phyloP scores from a whole-genome alignment of 257 asterid species.

The Jacaranda copaia region DNA sequence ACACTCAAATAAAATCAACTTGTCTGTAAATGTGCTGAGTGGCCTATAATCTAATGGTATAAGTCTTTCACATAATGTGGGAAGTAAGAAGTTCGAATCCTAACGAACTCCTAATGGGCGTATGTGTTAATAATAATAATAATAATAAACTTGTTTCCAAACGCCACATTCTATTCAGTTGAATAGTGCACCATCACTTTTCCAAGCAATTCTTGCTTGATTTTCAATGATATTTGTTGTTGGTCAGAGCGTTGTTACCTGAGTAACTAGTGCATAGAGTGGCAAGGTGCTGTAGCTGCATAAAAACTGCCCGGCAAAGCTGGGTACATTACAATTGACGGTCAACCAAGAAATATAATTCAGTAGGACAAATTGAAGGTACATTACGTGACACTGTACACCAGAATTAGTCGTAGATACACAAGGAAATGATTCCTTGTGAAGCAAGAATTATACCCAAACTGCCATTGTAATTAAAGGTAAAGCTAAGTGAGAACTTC shows the following conservation, averaged over 20 bases:
- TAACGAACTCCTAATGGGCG: too few species aligned
- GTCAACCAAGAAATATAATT: background rate
- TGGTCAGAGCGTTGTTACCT: constrained; percentile 43
- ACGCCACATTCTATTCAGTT: too few species aligned
- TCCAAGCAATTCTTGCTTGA: constrained; percentile 13
- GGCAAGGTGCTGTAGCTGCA: constrained; percentile 88
- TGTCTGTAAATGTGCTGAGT: too few species aligned
- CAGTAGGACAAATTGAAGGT: background rate
- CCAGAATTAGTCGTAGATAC: constrained; percentile 66
- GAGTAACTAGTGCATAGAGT: constrained; percentile 69
- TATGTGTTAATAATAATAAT: too few species aligned
- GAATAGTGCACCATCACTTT: too few species aligned
- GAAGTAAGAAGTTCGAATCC: too few species aligned
- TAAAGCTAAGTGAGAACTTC: constrained; percentile 24
- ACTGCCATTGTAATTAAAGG: constrained; percentile 71
- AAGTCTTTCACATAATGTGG: too few species aligned
- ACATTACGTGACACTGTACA: constrained; percentile 60
- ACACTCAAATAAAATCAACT: background rate
- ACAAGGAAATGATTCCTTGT: constrained; percentile 65
- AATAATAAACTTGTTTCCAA: too few species aligned
- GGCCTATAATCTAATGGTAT: too few species aligned
- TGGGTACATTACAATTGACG: constrained; percentile 18
- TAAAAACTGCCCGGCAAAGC: constrained; percentile 71
- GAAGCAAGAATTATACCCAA: constrained; percentile 78
- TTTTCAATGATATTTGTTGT: constrained; percentile 44